These are phyloP conservation scores for sorghum (Sorghum bicolor) DNA, from an alignment of 176 grass and related monocot species.

Conservation along the genomic window Sorghum_bicolor_NCBIv3 NC_012878.2:58669001-58669500, in stretches of 20 bases:
- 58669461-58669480: conserved; percentile 61
- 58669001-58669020: conserved; percentile 60
- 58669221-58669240: conserved; percentile 54
- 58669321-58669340: conserved; percentile 34
- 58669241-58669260: conserved; percentile 50
- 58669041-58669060: conserved; percentile 23
- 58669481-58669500: conserved; percentile 35
- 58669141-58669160: conserved; percentile 63
- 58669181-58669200: conserved; percentile 15
- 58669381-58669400: conserved; percentile 58
- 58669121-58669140: conserved; percentile 38
- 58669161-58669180: conserved; percentile 50
- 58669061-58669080: conserved; percentile 39
- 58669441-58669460: conserved; percentile 56
- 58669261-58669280: conserved; percentile 48
- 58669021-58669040: conserved; percentile 58
- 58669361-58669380: not conserved
- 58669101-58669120: conserved; percentile 47
- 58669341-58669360: no score
- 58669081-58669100: conserved; percentile 85
- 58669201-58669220: conserved; percentile 26
- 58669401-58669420: conserved; percentile 75
- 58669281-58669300: conserved; percentile 19
- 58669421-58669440: conserved; percentile 43
- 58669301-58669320: conserved; percentile 52